phyloP scores from a whole-genome alignment of 2,329 filamentous ascomycete genomes.

The Colletotrichum sp. region DNA sequence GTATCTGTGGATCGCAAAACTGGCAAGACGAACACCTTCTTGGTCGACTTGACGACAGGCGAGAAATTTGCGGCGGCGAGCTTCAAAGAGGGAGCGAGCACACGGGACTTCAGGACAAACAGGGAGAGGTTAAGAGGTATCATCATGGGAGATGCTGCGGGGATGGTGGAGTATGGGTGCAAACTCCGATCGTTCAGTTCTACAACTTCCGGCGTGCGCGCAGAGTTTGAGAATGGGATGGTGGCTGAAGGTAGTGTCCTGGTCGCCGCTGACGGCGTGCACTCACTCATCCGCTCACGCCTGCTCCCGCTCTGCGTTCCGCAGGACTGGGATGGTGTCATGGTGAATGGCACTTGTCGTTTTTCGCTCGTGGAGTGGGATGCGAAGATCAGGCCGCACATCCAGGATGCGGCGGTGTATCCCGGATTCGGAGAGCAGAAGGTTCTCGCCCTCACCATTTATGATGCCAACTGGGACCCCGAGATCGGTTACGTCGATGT shows the following conservation, averaged over 20 bases:
- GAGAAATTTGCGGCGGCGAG: background rate
- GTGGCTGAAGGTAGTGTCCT: background rate
- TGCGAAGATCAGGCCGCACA: background rate
- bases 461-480: background rate
- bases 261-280: background rate
- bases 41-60: background rate
- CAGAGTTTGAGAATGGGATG: background rate
- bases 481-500: background rate
- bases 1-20: background rate
- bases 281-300: background rate
- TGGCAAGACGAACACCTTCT: background rate
- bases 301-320: fast-evolving
- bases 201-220: fast-evolving
- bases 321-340: background rate
- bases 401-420: background rate
- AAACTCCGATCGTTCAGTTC: background rate
- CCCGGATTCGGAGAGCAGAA: background rate
- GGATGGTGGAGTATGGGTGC: background rate
- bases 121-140: background rate
- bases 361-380: fast-evolving
- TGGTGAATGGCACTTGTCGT: background rate
- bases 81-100: background rate
- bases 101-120: background rate
- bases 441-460: background rate
- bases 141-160: background rate